Conservation (phyloP, 192 early-diverging fungal genomes). For the Bifiguratus adelaidae region DNA sequence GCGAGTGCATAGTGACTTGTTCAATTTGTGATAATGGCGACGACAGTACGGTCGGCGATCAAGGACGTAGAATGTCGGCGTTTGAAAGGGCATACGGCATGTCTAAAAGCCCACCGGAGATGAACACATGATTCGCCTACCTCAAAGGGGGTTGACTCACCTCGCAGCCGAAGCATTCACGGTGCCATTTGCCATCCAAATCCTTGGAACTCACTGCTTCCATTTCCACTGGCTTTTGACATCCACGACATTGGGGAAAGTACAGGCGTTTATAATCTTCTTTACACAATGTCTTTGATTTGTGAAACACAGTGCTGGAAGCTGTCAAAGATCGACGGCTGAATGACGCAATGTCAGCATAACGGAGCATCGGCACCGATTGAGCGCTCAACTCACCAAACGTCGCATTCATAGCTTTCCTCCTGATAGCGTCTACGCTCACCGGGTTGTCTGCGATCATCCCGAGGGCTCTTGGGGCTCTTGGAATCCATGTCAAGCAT, state of each 20-base stretch:
- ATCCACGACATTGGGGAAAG: constrained; percentile 56
- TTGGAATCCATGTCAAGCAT: constrained; percentile 24
- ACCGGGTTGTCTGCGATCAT: too few species aligned
- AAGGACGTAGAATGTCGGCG: constrained; percentile 85
- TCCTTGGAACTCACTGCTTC: constrained; percentile 66
- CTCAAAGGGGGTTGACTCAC: constrained; percentile 10
- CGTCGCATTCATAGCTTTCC: background rate
- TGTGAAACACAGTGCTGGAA: constrained; percentile 53
- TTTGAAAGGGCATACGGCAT: constrained; percentile 58
- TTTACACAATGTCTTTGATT: constrained; percentile 55
- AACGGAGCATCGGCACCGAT: constrained; percentile 16
- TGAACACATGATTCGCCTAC: constrained; percentile 1
- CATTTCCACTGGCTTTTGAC: constrained; percentile 49
- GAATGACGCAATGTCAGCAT: constrained; percentile 15
- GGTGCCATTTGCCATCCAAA: constrained; percentile 60
- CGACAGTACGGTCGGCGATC: constrained; percentile 75
- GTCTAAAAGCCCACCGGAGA: constrained; percentile 15
- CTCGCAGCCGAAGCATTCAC: constrained; percentile 62
- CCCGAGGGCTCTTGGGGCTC: too few species aligned
- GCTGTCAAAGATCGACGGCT: constrained; percentile 11
- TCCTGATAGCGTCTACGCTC: constrained; percentile 13
- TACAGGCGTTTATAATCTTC: constrained; percentile 55
- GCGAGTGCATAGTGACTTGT: constrained; percentile 70
- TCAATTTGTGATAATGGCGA: constrained; percentile 79
- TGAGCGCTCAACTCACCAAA: background rate